A percentile compares a stretch with the other conserved stretches of the same genome.
phyloP scores from a whole-genome alignment of 371 early-diverging fungal species.

The Mucor mucedo region DNA sequence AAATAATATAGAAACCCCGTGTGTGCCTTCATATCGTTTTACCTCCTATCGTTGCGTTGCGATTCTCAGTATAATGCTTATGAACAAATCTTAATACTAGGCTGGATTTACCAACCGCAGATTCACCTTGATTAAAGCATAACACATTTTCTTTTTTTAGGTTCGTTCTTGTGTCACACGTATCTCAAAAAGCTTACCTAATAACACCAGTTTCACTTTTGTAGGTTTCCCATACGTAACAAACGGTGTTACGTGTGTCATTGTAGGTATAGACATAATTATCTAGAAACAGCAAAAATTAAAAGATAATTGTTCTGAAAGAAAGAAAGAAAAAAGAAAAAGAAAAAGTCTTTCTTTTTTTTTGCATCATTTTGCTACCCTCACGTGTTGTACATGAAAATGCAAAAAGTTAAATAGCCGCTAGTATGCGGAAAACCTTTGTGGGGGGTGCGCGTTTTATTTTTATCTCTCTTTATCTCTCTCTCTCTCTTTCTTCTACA shows the following conservation, averaged over 20 bases:
- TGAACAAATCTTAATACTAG: conserved; percentile 85
- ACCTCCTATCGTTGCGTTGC: conserved; percentile 97
- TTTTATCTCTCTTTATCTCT: not conserved
- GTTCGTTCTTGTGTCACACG: not conserved
- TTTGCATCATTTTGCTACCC: not conserved
- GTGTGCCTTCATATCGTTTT: too few relatives aligned
- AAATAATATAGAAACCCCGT: too few relatives aligned
- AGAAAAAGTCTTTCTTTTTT: not conserved
- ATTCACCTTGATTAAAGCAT: conserved; percentile 59
- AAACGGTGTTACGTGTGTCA: conserved; percentile 37
- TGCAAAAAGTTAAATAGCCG: conserved; percentile 2
- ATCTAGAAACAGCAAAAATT: conserved; percentile 1
- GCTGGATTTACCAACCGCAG: conserved; percentile 87
- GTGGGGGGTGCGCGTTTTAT: not conserved
- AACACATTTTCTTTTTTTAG: too few relatives aligned
- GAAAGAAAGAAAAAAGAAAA: conserved; percentile 2
- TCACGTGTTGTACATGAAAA: conserved; percentile 1
- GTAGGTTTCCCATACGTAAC: not conserved
- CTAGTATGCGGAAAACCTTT: not conserved
- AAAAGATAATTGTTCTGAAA: conserved; percentile 9
- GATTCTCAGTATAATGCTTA: conserved; percentile 90
- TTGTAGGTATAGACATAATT: not conserved
- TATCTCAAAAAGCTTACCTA: conserved; percentile 52
- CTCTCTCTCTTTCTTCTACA: not conserved
- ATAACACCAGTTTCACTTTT: conserved; percentile 69